Conservation (phyloP, 352 stramenopile genomes). For the Ochromonadaceae sp. region DNA sequence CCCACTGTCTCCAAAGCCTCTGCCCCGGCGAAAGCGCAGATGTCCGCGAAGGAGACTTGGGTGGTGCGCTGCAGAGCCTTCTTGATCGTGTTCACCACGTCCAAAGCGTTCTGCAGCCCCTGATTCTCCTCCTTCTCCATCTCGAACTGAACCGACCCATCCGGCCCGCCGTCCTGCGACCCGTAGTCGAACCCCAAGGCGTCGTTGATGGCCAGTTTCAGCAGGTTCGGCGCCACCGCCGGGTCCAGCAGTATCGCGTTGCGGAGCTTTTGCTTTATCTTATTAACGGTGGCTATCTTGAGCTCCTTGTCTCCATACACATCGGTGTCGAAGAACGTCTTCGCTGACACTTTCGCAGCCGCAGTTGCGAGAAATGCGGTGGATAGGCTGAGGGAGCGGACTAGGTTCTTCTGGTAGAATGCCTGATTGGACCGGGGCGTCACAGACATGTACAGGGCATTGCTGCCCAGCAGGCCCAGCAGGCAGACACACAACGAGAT, state of each 20-base stretch:
- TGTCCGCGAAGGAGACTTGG: constrained; percentile 29
- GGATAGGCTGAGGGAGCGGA: too few relatives aligned
- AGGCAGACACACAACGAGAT: too few relatives aligned
- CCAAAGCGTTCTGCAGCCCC: constrained; percentile 22
- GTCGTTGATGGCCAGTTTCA: constrained; percentile 32
- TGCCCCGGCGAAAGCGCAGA: constrained; percentile 28
- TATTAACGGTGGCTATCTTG: constrained; percentile 37
- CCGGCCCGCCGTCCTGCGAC: constrained; percentile 23
- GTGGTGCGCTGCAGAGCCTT: constrained; percentile 31
- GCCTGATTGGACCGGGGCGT: too few relatives aligned
- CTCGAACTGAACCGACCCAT: constrained; percentile 29
- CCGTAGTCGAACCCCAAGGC: constrained; percentile 21
- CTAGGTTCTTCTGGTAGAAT: too few relatives aligned
- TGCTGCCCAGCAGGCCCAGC: too few relatives aligned
- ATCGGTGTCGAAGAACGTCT: constrained; percentile 22
- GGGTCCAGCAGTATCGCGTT: constrained; percentile 31
- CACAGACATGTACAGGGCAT: too few relatives aligned
- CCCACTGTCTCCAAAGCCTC: constrained; percentile 30
- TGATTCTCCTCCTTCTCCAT: constrained; percentile 25
- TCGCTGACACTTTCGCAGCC: too few relatives aligned
- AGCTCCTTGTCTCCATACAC: constrained; percentile 35
- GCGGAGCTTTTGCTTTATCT: constrained; percentile 31
- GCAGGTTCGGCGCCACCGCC: constrained; percentile 22
- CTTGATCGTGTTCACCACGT: constrained; percentile 23
- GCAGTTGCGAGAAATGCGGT: too few relatives aligned